Conservation (phyloP, 2,329 filamentous ascomycete genomes). For the Thermomyces lanuginosus region DNA sequence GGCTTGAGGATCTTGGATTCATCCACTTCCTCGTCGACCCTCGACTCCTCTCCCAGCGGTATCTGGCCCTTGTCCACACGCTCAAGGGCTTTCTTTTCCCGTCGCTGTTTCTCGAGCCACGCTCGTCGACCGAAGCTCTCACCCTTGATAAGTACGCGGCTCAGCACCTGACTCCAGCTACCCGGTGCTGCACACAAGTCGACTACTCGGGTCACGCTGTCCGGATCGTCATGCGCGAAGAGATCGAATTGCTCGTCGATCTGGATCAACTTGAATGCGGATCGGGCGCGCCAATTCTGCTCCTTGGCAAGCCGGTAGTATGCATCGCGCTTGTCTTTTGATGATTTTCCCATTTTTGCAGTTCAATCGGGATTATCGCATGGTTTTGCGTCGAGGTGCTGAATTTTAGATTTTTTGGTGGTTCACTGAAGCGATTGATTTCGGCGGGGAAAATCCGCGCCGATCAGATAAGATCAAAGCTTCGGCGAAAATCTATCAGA, state of each 20-base stretch:
- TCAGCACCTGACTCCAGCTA: conserved; percentile 94
- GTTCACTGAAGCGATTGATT: too few relatives aligned
- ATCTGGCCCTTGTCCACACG: conserved; percentile 9
- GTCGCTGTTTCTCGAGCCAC: conserved; percentile 70
- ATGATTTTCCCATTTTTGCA: conserved; percentile 72
- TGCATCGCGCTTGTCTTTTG: conserved; percentile 94
- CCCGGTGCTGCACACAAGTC: conserved; percentile 92
- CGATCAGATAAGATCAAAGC: conserved; percentile 23
- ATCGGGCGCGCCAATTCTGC: conserved; percentile 92
- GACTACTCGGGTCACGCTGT: conserved; percentile 77
- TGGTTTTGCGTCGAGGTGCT: too few relatives aligned
- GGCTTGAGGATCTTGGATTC: conserved; percentile 26
- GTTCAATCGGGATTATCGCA: too few relatives aligned
- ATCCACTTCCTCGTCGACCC: conserved; percentile 13
- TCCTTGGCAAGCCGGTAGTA: conserved; percentile 98
- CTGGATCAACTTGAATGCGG: conserved; percentile 92
- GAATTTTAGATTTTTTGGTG: too few relatives aligned
- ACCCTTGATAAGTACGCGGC: conserved; percentile 79
- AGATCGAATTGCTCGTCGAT: conserved; percentile 93
- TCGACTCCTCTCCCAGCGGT: conserved; percentile 13
- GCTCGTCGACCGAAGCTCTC: conserved; percentile 74
- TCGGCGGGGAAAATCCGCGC: too few relatives aligned
- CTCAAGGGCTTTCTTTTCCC: conserved; percentile 27
- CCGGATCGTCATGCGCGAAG: conserved; percentile 44
- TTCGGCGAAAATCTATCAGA: conserved; percentile 10